phyloP scores from a whole-genome alignment of 805 yeast species.

The Scheffersomyces coipomensis region DNA sequence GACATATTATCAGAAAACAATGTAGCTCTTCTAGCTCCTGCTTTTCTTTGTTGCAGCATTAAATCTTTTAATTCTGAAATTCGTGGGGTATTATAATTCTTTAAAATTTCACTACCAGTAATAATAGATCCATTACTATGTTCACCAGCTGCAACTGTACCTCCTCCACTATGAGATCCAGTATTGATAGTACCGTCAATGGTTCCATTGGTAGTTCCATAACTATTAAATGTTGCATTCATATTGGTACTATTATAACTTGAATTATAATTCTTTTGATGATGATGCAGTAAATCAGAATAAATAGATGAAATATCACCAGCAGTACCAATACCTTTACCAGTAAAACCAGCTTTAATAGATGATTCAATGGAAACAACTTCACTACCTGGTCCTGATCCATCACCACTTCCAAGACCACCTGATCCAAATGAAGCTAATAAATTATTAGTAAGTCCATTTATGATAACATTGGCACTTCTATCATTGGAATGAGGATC shows the following conservation, averaged over 20 bases:
- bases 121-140: slow-evolving; percentile 13
- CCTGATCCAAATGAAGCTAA: background rate
- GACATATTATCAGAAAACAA: slow-evolving; percentile 4
- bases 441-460: background rate
- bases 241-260: slow-evolving; percentile 2
- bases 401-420: slow-evolving; percentile 1
- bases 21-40: background rate
- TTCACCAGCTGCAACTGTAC: no score
- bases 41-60: slow-evolving; percentile 7
- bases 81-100: slow-evolving; percentile 22
- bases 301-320: slow-evolving; percentile 41
- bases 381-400: background rate
- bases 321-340: slow-evolving; percentile 37
- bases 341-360: slow-evolving; percentile 3
- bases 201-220: background rate
- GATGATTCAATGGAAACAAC: background rate
- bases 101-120: slow-evolving; percentile 13
- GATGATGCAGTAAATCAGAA: slow-evolving; percentile 24
- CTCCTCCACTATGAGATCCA: slow-evolving; percentile 1
- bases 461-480: slow-evolving; percentile 1
- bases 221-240: background rate
- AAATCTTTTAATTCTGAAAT: slow-evolving; percentile 37
- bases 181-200: background rate
- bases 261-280: slow-evolving; percentile 2
- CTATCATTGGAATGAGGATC: background rate